Conservation (phyloP, 805 yeast species). For the Starmerella powellii region DNA sequence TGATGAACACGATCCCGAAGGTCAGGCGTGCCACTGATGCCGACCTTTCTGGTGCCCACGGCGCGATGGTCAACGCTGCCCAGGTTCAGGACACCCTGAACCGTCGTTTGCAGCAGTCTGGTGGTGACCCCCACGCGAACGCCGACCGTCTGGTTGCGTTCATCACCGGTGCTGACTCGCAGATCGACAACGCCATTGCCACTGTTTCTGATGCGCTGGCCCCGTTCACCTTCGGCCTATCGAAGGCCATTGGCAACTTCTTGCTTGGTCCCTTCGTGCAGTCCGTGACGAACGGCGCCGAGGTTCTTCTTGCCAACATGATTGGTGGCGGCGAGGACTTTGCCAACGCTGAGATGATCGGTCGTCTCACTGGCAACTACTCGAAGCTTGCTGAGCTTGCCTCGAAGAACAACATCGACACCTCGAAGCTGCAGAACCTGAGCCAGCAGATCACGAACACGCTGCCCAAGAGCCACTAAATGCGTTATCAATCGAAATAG, state of each 20-base stretch:
- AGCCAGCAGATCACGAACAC: conserved; percentile 3
- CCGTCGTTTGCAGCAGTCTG: conserved; percentile 9
- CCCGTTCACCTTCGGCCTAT: conserved; percentile 17
- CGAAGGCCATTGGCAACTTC: conserved; percentile 6
- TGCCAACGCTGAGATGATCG: conserved; percentile 21
- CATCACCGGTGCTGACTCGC: conserved; percentile 28
- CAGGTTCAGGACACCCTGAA: conserved; percentile 16
- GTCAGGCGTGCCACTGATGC: conserved; percentile 4
- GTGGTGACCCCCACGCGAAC: conserved; percentile 7
- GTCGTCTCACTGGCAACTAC: conserved; percentile 17
- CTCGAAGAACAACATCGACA: conserved; percentile 16
- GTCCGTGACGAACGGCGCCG: conserved; percentile 27
- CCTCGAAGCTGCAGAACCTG: conserved; percentile 10
- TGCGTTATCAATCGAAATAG: too few species aligned
- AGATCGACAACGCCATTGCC: conserved; percentile 25
- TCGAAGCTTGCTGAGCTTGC: conserved; percentile 19
- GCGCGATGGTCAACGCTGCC: conserved; percentile 13
- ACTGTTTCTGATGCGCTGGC: conserved; percentile 16
- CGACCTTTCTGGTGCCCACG: conserved; percentile 10
- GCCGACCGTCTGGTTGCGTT: conserved; percentile 14
- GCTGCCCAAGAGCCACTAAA: conserved; percentile 4
- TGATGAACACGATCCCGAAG: conserved; percentile 8
- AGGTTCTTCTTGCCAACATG: conserved; percentile 23
- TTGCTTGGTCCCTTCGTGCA: conserved; percentile 21
- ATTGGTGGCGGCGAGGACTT: conserved; percentile 21